A percentile compares a stretch with the other conserved stretches of the same genome.
These are phyloP conservation scores for Solanum tacnaense DNA, from an alignment of 257 asterid species.

Conservation along the genomic window DNA sequence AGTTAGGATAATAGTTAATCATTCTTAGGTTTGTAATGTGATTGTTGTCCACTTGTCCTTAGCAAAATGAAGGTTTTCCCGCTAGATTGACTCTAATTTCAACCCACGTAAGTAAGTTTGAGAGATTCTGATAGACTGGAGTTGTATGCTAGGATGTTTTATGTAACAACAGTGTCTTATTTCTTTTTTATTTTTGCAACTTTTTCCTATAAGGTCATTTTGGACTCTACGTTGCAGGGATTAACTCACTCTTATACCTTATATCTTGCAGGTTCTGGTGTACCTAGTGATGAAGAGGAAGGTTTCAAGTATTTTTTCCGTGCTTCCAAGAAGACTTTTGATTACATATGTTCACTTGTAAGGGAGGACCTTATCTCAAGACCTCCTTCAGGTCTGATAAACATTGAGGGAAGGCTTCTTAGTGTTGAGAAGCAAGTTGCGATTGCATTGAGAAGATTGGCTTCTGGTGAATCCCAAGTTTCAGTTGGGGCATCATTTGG, in stretches of 20 bases:
- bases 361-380: conserved; percentile 91
- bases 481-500: conserved; percentile 94
- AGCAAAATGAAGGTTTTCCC: background rate
- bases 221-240: background rate
- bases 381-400: conserved; percentile 96
- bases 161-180: background rate
- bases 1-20: background rate
- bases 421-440: conserved; percentile 98
- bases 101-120: background rate
- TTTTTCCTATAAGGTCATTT: background rate
- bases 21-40: background rate
- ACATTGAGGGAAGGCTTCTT: conserved; percentile 92
- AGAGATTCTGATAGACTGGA: background rate
- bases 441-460: conserved; percentile 76
- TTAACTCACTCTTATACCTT: background rate
- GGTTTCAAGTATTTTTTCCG: conserved; percentile 83
- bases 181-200: background rate
- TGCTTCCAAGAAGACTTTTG: conserved; percentile 67
- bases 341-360: conserved; percentile 80
- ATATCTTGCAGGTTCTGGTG: conserved; percentile 31
- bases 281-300: conserved; percentile 55
- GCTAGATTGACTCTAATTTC: background rate
- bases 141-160: background rate
- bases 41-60: background rate
- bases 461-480: conserved; percentile 98